These are phyloP conservation scores for Lachnellula hyalina DNA, from an alignment of 2,329 filamentous ascomycete species.

Conservation along the genomic window DNA sequence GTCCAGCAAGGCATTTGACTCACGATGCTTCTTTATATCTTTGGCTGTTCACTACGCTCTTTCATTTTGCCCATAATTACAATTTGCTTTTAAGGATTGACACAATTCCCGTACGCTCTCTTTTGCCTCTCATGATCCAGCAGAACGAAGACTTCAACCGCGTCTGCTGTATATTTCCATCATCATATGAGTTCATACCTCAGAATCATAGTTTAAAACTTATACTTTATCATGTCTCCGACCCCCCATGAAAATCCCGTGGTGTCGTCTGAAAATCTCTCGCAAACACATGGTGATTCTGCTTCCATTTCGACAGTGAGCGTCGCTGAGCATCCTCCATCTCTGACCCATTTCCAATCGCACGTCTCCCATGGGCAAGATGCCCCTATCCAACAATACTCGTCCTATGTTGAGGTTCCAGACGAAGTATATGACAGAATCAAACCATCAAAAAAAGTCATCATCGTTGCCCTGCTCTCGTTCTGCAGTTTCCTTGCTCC, in stretches of 20 bases:
- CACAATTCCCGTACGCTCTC: background rate
- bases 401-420: constrained; percentile 24
- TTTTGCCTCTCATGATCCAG: constrained; percentile 12
- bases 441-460: constrained; percentile 53
- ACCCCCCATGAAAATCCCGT: constrained; percentile 15
- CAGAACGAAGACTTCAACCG: background rate
- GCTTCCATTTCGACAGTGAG: constrained; percentile 19
- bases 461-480: constrained; percentile 64
- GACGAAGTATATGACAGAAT: constrained; percentile 62
- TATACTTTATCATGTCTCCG: constrained; percentile 20
- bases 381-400: constrained; percentile 26
- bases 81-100: background rate
- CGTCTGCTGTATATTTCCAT: background rate
- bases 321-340: constrained; percentile 8
- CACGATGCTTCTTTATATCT: constrained; percentile 1
- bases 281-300: constrained; percentile 7
- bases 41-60: background rate
- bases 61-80: background rate
- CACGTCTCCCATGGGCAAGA: constrained; percentile 28
- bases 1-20: background rate
- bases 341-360: constrained; percentile 20
- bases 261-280: constrained; percentile 5
- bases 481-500: constrained; percentile 74
- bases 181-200: constrained; percentile 11
- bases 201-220: constrained; percentile 10